Evolutionary conservation across 768 basidiomycete species (phyloP).

Genomic region (Amanita exitialis): DNA sequence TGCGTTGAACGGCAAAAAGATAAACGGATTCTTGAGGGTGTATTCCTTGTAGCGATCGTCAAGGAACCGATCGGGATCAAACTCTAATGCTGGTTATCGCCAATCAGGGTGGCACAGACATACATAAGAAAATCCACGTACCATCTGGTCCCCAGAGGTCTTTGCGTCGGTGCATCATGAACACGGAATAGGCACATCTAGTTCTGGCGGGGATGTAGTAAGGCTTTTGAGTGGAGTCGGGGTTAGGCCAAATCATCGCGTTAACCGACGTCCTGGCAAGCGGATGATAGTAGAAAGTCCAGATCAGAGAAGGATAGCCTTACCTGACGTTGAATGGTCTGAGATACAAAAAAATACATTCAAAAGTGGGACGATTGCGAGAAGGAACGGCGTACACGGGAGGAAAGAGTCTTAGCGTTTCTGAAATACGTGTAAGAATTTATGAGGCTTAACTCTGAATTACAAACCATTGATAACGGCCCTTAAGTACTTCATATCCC

Average conservation of each 20-base stretch:
- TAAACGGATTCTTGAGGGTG: conserved; percentile 52
- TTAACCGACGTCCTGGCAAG: conserved; percentile 31
- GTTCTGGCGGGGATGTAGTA: conserved; percentile 43
- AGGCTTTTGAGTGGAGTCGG: conserved; percentile 34
- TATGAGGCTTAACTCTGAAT: not conserved
- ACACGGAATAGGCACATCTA: conserved; percentile 45
- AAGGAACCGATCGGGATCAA: conserved; percentile 65
- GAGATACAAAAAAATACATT: not conserved
- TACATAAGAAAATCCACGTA: conserved; percentile 12
- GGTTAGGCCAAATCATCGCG: conserved; percentile 37
- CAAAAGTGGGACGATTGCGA: no score
- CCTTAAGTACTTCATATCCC: conserved; percentile 51
- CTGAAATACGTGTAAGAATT: conserved; percentile 16
- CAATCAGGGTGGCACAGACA: not conserved
- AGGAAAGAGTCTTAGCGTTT: conserved; percentile 50
- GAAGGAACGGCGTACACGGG: conserved; percentile 29
- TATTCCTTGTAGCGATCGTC: conserved; percentile 55
- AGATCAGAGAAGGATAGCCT: no score
- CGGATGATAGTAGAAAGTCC: not conserved
- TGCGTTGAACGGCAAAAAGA: conserved; percentile 61
- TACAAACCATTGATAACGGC: conserved; percentile 53
- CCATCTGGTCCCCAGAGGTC: conserved; percentile 70
- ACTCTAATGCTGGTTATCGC: conserved; percentile 40
- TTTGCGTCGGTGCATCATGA: conserved; percentile 54
- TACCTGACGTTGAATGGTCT: conserved; percentile 47